Base-by-base conservation (phyloP, 2,329 filamentous ascomycete genomes). In the Phialophora chinensis region DNA sequence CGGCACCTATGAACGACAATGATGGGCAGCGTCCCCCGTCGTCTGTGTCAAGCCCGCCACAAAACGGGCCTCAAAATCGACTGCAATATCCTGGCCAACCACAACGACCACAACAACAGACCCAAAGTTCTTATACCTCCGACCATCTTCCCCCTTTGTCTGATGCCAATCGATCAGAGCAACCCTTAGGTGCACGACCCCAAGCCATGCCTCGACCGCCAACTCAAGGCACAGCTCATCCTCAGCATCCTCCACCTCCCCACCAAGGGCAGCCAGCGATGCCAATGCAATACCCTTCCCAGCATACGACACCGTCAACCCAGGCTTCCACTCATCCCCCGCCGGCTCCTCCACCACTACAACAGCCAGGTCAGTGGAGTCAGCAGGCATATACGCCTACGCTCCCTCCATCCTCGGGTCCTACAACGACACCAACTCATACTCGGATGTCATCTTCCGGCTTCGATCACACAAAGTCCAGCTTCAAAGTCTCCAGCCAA, bases 11-110 rank as follows among this genome's bases (percentile, higher is more conserved):
- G 53, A 54, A 77, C 81, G 68, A 80, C 82, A 11, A 79, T 82
- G 47, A 76, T 80, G 57, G 77, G 80, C 66, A 83, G 44, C 79
- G 77, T 61, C 79, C 73, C 54, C 68, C 77, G 25, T 78, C 79
- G 59, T 81, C 80, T 66, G 78, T 75, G 56, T 75, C 77, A 56
- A 82, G 78, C 65, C 78, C 80, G 55, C 77, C 79, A 31, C 75
- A 74, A 35, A 63, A 60, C 35, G 70, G 71, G 42, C 61, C 69
- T 58, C 69, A 62, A 55, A 65, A 58, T 47, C 68, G 67, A 60
- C 66, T 67, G 55, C 55, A 62, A 38, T 69, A 71, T 64, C 60
- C 65, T 54, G 64, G 60, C 17, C 66, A 63, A 54, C 69, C 69
- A 60, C 60, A 61, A 61, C 69, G 69, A 69, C 62, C 68, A 42